Evolutionary conservation across 148 eudicot genomes (phyloP), one percentile per base, ranked within the genome.

Genomic region (Vaccinium corymbosum): DNA sequence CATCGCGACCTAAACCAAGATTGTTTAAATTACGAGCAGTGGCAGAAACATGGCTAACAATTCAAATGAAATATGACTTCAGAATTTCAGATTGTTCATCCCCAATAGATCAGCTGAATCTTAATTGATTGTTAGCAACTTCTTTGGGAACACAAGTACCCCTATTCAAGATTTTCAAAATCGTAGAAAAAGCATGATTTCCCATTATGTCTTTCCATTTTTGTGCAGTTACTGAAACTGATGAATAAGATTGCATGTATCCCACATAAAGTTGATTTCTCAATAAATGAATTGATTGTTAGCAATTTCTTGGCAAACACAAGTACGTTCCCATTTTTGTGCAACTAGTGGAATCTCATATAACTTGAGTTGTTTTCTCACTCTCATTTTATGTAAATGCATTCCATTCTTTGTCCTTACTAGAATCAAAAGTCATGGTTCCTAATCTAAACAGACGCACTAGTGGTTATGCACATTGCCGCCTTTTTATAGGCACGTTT

Each of bases 1-100:
- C 89, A 87, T 85, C 2, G 89, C 73, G 8, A 96, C 95, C 98
- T 95, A 50, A 16, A 79, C 12, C 7, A 38, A 72, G 16, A 38
- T 10, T 17, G 25, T 62, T 14, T 57, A 17, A 42, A 6, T 78
- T 1, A 57, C 10, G 11, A 29, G 46, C n/a, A 19, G 27, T 7
- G 13, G 8, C 11, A 25, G 32, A 57, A 11, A 75, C 20, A 75
- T 42, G 0, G 46, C 11, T 0, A 25, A 50, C 8, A 50, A 22
- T 5, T 51, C 20, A 25, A 51, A 51, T 14, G 7, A 6, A 38
- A 2, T 16, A n/a, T 29, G 11, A 27, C 9, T 78, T 51, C 32
- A 25, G 62, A 53, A 68, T 68, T 27, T 62, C 70, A 27, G 27
- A 11, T 3, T 73, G 25, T 32, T 35, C 38, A 42, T 42, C 46